Conservation (phyloP, 1,284 basidiomycete species). For the Ceratobasidium papillatum region DNA sequence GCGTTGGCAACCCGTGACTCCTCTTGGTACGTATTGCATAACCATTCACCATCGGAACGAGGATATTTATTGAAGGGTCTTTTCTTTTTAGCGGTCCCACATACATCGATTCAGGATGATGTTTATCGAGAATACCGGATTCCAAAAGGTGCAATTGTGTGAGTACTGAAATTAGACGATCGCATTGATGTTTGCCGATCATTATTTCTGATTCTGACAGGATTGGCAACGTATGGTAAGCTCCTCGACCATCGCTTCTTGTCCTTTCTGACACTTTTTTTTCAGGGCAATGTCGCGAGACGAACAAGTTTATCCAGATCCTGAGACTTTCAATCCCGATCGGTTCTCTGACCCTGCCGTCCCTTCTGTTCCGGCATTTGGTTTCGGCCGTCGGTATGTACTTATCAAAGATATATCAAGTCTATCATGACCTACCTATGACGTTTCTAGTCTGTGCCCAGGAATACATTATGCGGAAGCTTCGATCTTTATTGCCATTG, state of each 20-base stretch:
- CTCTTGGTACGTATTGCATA: conserved; percentile 39
- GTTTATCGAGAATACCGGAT: conserved; percentile 44
- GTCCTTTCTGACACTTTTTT: background rate
- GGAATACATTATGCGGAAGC: conserved; percentile 41
- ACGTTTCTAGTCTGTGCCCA: conserved; percentile 41
- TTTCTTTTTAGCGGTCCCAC: conserved; percentile 39
- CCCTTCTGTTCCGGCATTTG: conserved; percentile 35
- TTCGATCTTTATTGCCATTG: conserved; percentile 39
- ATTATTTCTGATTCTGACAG: background rate
- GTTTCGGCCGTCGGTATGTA: conserved; percentile 22
- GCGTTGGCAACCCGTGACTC: conserved; percentile 46
- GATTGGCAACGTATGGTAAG: conserved; percentile 36
- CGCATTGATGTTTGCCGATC: background rate
- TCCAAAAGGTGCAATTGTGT: conserved; percentile 44
- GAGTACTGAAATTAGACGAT: background rate
- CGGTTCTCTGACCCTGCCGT: conserved; percentile 36
- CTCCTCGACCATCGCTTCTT: background rate
- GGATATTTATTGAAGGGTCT: background rate
- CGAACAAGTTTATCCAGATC: conserved; percentile 20
- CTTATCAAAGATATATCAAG: background rate
- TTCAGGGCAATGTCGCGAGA: conserved; percentile 34
- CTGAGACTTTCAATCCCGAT: conserved; percentile 22
- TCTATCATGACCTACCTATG: background rate
- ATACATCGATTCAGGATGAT: conserved; percentile 42
- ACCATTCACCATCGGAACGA: no score